Conservation (phyloP, 169 alveolate species). For the Perkinsus olseni region DNA sequence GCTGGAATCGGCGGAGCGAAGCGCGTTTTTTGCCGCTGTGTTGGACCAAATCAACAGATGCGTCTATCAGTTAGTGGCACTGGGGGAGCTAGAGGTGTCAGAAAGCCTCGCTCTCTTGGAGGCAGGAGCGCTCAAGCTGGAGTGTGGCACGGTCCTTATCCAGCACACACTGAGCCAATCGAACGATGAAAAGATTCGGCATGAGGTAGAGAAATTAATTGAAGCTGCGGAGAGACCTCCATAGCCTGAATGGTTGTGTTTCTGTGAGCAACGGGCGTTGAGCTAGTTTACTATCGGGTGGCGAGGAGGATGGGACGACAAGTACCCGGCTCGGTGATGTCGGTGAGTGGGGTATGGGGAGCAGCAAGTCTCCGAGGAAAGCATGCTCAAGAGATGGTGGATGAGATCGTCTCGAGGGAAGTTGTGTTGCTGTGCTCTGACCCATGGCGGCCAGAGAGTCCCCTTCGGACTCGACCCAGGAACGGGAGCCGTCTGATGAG, state of each 20-base stretch:
- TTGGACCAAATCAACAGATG: neutral
- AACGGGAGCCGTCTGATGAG: neutral
- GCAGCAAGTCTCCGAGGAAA: too few relatives aligned
- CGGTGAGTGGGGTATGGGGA: too few relatives aligned
- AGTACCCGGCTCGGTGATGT: too few relatives aligned
- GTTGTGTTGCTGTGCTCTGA: too few relatives aligned
- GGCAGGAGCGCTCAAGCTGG: neutral
- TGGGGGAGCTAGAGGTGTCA: neutral
- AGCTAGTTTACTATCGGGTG: too few relatives aligned
- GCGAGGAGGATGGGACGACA: too few relatives aligned
- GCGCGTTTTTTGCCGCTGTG: neutral
- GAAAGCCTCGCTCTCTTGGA: neutral
- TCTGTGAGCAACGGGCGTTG: neutral
- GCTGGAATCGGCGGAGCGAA: neutral
- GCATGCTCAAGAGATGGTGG: too few relatives aligned
- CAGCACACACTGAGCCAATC: neutral
- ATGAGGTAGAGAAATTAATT: neutral
- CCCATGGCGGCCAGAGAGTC: too few relatives aligned
- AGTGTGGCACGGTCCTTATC: neutral
- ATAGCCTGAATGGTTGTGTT: neutral
- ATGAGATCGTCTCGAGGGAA: too few relatives aligned
- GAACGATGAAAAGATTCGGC: neutral
- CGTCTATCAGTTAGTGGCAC: neutral
- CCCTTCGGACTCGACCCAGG: neutral
- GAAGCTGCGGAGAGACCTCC: neutral